phyloP scores from a whole-genome alignment of 2,329 filamentous ascomycete genomes.

The Chalaropsis thielavioides region DNA sequence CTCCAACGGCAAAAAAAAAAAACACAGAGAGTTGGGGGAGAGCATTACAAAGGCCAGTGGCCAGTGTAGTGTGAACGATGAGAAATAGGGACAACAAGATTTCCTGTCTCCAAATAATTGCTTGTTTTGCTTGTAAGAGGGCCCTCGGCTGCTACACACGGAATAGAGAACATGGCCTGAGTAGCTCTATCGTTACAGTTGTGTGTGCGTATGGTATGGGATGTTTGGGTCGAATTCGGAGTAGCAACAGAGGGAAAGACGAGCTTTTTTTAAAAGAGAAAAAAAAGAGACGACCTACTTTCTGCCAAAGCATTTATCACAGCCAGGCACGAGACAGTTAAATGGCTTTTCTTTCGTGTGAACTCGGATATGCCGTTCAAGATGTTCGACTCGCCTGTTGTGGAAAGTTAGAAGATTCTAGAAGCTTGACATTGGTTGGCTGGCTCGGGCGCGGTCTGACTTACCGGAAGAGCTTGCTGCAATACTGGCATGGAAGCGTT shows the following conservation, averaged over 20 bases:
- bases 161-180: not conserved
- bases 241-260: conserved; percentile 14
- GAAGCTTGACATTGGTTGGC: not conserved
- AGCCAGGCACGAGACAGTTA: conserved; percentile 43
- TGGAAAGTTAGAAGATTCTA: conserved; percentile 19
- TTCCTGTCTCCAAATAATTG: not conserved
- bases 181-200: not conserved
- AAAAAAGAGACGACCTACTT: conserved; percentile 32
- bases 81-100: not conserved
- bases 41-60: not conserved
- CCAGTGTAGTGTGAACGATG: not conserved
- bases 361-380: conserved; percentile 48
- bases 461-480: conserved; percentile 48
- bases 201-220: not conserved
- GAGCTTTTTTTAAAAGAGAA: not conserved
- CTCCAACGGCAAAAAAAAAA: not conserved
- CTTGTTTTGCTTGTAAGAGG: not conserved
- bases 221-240: not conserved
- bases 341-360: conserved; percentile 54
- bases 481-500: conserved; percentile 48
- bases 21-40: not conserved
- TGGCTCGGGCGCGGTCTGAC: conserved; percentile 20
- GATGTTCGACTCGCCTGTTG: conserved; percentile 47
- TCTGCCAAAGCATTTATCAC: conserved; percentile 48
- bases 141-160: not conserved